Evolutionary conservation across 164 flowering plant species (phyloP).

Genomic region (Stephania cephalantha): DNA sequence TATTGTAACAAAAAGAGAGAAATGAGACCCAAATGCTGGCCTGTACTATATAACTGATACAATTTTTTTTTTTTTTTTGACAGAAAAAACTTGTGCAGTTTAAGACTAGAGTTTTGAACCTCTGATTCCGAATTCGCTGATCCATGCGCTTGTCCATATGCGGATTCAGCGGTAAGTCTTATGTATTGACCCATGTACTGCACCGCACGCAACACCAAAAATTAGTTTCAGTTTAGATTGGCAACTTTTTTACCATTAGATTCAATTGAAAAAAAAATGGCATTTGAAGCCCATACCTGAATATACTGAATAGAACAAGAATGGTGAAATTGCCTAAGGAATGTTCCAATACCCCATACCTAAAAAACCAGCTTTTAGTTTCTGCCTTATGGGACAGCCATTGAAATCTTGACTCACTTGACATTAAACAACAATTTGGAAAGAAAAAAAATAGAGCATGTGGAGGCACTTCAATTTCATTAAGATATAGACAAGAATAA

Average conservation of each 20-base stretch:
- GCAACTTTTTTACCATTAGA: neutral
- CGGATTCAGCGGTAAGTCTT: slow-evolving; percentile 11
- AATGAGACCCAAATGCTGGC: no score
- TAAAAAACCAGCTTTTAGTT: slow-evolving; percentile 7
- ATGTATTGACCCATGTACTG: slow-evolving; percentile 29
- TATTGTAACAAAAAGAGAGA: no score
- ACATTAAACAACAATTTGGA: neutral
- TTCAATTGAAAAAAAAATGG: no score
- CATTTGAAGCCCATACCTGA: slow-evolving; percentile 16
- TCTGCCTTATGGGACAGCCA: neutral
- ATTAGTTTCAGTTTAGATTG: neutral
- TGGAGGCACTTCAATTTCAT: neutral
- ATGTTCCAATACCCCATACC: slow-evolving; percentile 26
- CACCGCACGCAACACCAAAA: neutral
- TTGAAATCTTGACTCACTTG: neutral
- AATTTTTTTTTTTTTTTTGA: no score
- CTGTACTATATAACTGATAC: no score
- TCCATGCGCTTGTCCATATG: slow-evolving; percentile 15
- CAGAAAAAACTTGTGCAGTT: neutral
- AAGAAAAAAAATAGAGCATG: no score
- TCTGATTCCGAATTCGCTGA: slow-evolving; percentile 16
- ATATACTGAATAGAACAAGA: slow-evolving; percentile 17
- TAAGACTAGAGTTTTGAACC: slow-evolving; percentile 8
- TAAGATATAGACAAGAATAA: neutral
- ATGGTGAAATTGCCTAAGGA: slow-evolving; percentile 24